A percentile compares a stretch with the other conserved stretches of the same genome.
phyloP scores from a whole-genome alignment of 192 early-diverging fungal species.

The Glomus cerebriforme region DNA sequence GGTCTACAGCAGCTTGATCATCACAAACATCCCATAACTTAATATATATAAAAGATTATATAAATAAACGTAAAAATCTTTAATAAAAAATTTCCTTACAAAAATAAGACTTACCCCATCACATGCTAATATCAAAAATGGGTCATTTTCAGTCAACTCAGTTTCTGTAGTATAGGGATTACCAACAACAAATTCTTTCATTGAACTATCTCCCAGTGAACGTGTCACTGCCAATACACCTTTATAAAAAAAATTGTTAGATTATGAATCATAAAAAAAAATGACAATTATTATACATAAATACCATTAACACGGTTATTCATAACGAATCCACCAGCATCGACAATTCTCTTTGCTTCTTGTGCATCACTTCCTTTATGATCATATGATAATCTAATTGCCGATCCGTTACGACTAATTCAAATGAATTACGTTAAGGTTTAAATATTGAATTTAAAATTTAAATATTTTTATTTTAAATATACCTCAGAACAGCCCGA shows the following conservation, averaged over 20 bases:
- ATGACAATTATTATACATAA: not conserved
- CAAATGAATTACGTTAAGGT: not conserved
- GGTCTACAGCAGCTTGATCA: constrained; percentile 90
- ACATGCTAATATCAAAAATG: constrained; percentile 91
- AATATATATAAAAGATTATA: not conserved
- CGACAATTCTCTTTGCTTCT: constrained; percentile 89
- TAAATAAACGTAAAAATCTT: not conserved
- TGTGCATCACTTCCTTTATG: constrained; percentile 93
- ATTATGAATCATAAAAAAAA: not conserved
- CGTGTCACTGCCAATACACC: constrained; percentile 95
- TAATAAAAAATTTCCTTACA: not conserved
- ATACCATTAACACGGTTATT: constrained; percentile 97
- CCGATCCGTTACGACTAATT: constrained; percentile 73
- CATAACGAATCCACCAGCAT: constrained; percentile 95
- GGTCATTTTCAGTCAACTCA: constrained; percentile 69
- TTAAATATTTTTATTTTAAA: not conserved
- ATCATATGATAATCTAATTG: constrained; percentile 91
- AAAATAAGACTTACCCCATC: constrained; percentile 77
- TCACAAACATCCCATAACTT: constrained; percentile 98
- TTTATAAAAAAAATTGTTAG: constrained; percentile 29
- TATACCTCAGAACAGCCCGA: constrained; percentile 86
- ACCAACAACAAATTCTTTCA: constrained; percentile 97
- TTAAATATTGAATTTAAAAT: not conserved
- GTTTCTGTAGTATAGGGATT: constrained; percentile 96
- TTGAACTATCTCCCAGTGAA: constrained; percentile 89